Evolutionary conservation across 208 protist genomes (phyloP).

Genomic region (Novymonas esmeraldas): DNA sequence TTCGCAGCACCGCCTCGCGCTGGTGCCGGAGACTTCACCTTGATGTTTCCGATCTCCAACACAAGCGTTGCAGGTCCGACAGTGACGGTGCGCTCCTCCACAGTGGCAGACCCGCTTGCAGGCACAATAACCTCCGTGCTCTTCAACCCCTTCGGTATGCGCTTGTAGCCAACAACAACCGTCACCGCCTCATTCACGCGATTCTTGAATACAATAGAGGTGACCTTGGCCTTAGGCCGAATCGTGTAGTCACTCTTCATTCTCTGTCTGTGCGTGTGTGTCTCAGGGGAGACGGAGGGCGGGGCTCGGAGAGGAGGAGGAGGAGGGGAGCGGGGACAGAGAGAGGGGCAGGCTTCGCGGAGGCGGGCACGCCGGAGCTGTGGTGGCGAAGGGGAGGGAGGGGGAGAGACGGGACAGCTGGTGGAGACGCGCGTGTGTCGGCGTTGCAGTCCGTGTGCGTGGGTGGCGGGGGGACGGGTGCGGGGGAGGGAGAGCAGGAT

Average conservation of each 20-base stretch:
- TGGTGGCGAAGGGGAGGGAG: no score
- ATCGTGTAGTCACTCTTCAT: conserved; percentile 3
- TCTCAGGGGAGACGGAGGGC: no score
- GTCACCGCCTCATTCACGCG: conserved; percentile 14
- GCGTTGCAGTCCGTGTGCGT: no score
- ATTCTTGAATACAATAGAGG: conserved; percentile 57
- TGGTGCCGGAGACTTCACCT: no score
- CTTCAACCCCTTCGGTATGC: conserved; percentile 3
- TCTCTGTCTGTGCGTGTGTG: background rate
- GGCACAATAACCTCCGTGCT: conserved; percentile 34
- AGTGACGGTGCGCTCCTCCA: conserved; percentile 32
- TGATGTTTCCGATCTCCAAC: conserved; percentile 34
- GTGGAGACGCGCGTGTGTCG: no score
- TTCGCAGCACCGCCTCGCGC: conserved; percentile 5
- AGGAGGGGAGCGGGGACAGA: no score
- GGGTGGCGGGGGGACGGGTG: no score
- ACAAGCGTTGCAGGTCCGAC: conserved; percentile 21
- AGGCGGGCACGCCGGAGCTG: no score
- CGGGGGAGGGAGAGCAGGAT: no score
- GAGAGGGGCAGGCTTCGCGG: no score
- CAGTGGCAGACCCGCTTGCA: conserved; percentile 23
- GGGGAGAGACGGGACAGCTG: no score
- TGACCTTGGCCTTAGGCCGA: conserved; percentile 50
- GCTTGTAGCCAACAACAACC: conserved; percentile 39
- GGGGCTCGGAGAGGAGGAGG: no score